Conservation (phyloP, 2,329 filamentous ascomycete species). For the Iodosphaeria phyllophila region DNA sequence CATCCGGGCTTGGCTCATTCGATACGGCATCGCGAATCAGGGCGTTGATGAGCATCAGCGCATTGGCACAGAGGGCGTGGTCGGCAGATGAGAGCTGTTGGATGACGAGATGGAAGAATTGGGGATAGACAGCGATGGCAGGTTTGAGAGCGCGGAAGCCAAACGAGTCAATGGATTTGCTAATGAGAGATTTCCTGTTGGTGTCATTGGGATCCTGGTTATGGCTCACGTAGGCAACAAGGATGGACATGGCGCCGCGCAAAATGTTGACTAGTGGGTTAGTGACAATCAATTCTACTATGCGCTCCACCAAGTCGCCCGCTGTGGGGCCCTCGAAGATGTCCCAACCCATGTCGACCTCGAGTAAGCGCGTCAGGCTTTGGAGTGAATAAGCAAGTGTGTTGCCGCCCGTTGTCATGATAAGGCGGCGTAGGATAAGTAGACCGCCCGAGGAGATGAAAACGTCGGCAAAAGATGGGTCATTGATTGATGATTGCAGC, state of each 20-base stretch:
- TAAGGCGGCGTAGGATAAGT: slow-evolving; percentile 60
- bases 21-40: slow-evolving; percentile 83
- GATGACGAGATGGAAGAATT: slow-evolving; percentile 89
- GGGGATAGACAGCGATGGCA: slow-evolving; percentile 74
- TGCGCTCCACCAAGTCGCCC: slow-evolving; percentile 51
- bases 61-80: slow-evolving; percentile 88
- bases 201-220: slow-evolving; percentile 34
- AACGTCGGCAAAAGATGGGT: slow-evolving; percentile 88
- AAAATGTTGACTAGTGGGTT: slow-evolving; percentile 96
- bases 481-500: slow-evolving; percentile 84
- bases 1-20: slow-evolving; percentile 43
- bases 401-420: slow-evolving; percentile 75
- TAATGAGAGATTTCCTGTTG: slow-evolving; percentile 23
- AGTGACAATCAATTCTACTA: slow-evolving; percentile 84
- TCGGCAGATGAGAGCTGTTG: slow-evolving; percentile 83
- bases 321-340: slow-evolving; percentile 46
- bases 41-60: slow-evolving; percentile 86
- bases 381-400: slow-evolving; percentile 91
- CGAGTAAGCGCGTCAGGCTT: slow-evolving; percentile 68
- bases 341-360: slow-evolving; percentile 98
- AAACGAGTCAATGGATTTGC: too few species aligned
- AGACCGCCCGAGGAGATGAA: slow-evolving; percentile 86
- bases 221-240: slow-evolving; percentile 82
- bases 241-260: slow-evolving; percentile 87
- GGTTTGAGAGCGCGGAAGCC: slow-evolving; percentile 87